Evolutionary conservation across 441 rosid species (phyloP).

Genomic region (Monsonia emarginata): DNA sequence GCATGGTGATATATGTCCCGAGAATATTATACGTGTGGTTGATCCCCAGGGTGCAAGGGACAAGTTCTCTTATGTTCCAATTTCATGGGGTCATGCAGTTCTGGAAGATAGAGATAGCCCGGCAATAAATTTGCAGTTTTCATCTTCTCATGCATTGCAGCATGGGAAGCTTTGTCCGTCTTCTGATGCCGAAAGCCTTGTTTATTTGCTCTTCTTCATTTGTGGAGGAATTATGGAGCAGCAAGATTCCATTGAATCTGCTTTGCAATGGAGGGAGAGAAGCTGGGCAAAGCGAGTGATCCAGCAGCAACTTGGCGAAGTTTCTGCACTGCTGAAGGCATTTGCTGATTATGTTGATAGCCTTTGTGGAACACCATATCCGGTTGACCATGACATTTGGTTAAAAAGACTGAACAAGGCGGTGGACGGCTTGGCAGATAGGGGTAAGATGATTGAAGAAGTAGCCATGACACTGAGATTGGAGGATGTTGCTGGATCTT

Average conservation of each 20-base stretch:
- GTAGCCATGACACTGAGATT: conserved; percentile 22
- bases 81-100: conserved; percentile 58
- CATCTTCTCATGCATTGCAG: conserved; percentile 54
- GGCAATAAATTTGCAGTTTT: conserved; percentile 45
- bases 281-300: conserved; percentile 47
- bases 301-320: conserved; percentile 50
- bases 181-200: conserved; percentile 56
- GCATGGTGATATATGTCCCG: conserved; percentile 54
- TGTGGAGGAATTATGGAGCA: conserved; percentile 41
- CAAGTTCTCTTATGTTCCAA: conserved; percentile 26
- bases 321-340: conserved; percentile 51
- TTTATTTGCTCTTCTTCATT: conserved; percentile 39
- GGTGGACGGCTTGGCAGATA: conserved; percentile 36
- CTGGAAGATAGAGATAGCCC: conserved; percentile 58
- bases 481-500: conserved; percentile 36
- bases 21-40: conserved; percentile 38
- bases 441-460: conserved; percentile 45
- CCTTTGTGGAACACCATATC: conserved; percentile 61
- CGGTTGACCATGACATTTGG: conserved; percentile 53
- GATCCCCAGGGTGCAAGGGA: conserved; percentile 19
- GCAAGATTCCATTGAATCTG: conserved; percentile 53
- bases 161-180: conserved; percentile 58
- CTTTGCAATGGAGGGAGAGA: conserved; percentile 57
- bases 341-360: conserved; percentile 61
- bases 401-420: conserved; percentile 38